A percentile compares a stretch with the other conserved stretches of the same genome.
Conservation (phyloP, 2,329 filamentous ascomycete genomes). For the Venturia carpophila region DNA sequence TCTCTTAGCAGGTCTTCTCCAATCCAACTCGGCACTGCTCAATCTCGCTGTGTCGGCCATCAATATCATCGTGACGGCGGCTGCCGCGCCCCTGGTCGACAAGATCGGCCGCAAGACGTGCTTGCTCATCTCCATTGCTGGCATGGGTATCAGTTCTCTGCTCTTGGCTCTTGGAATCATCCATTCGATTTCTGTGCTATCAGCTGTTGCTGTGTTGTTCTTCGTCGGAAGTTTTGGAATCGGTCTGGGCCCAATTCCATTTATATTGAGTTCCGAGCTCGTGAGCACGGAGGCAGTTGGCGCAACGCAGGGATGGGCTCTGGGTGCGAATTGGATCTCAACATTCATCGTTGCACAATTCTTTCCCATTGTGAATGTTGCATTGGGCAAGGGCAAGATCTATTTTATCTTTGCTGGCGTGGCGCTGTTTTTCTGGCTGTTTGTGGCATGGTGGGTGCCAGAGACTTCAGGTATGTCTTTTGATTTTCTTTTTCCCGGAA, state of each 20-base stretch:
- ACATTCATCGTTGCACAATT: slow-evolving; percentile 93
- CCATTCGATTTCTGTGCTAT: slow-evolving; percentile 62
- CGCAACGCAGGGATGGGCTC: slow-evolving; percentile 78
- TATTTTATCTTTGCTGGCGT: slow-evolving; percentile 86
- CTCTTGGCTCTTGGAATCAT: slow-evolving; percentile 74
- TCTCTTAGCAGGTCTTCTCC: slow-evolving; percentile 71
- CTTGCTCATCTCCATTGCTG: slow-evolving; percentile 70
- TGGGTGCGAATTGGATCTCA: slow-evolving; percentile 80
- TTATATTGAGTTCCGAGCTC: slow-evolving; percentile 85
- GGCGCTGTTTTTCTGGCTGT: slow-evolving; percentile 59
- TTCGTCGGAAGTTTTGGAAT: slow-evolving; percentile 89
- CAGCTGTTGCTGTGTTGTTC: slow-evolving; percentile 69
- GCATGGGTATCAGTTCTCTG: slow-evolving; percentile 74
- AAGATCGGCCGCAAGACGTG: slow-evolving; percentile 80
- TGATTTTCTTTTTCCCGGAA: neutral
- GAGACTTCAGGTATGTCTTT: slow-evolving; percentile 51
- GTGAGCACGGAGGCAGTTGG: slow-evolving; percentile 87
- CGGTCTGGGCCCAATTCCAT: slow-evolving; percentile 87
- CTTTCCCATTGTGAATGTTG: slow-evolving; percentile 78
- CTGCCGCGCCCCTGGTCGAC: slow-evolving; percentile 78
- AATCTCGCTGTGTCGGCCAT: slow-evolving; percentile 81
- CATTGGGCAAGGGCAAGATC: slow-evolving; percentile 71
- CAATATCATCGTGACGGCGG: slow-evolving; percentile 75
- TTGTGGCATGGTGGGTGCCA: slow-evolving; percentile 68
- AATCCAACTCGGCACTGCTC: slow-evolving; percentile 71